Conservation (phyloP, 148 eudicot genomes). For the Selenicereus undatus region DNA sequence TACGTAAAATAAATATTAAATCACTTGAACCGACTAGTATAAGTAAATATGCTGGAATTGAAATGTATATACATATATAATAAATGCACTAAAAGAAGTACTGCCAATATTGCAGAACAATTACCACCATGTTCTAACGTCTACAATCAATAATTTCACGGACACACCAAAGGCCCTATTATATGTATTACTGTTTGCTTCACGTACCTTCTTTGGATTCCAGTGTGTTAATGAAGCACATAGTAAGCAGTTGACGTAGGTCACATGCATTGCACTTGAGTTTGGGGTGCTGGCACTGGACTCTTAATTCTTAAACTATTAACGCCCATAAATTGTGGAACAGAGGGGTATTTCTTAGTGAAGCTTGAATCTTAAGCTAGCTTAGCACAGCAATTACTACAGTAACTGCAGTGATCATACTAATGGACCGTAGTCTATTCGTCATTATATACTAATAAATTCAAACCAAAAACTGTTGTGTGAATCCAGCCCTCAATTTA, state of each 20-base stretch:
- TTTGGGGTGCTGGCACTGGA: slow-evolving; percentile 2
- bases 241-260: slow-evolving; percentile 10
- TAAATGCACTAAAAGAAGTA: neutral
- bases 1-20: too few species aligned
- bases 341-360: neutral
- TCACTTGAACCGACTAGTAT: too few species aligned
- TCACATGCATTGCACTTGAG: slow-evolving; percentile 28
- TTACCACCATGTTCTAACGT: neutral
- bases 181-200: neutral
- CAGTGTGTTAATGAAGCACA: neutral
- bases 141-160: slow-evolving; percentile 30
- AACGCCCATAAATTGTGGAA: neutral
- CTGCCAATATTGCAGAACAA: slow-evolving; percentile 3
- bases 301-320: neutral
- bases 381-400: too few species aligned
- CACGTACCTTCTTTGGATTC: slow-evolving; percentile 8
- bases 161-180: slow-evolving; percentile 7
- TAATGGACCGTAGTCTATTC: too few species aligned
- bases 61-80: too few species aligned
- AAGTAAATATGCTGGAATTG: too few species aligned
- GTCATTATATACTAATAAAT: too few species aligned
- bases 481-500: too few species aligned
- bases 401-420: neutral
- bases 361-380: neutral
- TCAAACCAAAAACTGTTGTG: too few species aligned